Base-by-base conservation (phyloP, 2,329 filamentous ascomycete species). In the Colletotrichum sp. region DNA sequence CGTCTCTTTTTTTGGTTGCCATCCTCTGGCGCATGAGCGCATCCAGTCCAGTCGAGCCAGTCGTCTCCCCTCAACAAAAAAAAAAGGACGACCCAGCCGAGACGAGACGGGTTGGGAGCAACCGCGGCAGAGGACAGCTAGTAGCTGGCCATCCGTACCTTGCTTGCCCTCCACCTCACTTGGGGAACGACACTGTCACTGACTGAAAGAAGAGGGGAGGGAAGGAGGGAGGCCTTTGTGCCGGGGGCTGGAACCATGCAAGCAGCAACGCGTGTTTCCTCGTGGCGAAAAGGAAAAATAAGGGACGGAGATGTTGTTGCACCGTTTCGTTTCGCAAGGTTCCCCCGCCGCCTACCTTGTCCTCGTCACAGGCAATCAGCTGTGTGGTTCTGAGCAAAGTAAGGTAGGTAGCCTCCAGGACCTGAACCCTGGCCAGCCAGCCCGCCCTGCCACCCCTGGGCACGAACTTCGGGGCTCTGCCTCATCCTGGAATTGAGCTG, bases 251-350 rank as follows among this genome's bases (percentile, higher is more conserved):
- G 18, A 34, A 49, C 49, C 49, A n/a, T 49, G 65, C 63, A 28
- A 52, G n/a, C 44, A 21, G 18, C 57, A 69, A 36, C 39, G 70
- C 70, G 64, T 65, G 73, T 68, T 69, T 65, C n/a, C 73, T 60
- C 59, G 70, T 73, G 70, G 70, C 73, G 64, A 57, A n/a, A 64
- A 44, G 57, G 55, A 68, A 34, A 34, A 26, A 18, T 24, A 16
- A 59, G 55, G 57, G 69, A 69, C 73, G 70, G 73, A 65, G 64
- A 44, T 36, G 32, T 59, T 65, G 64, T 76, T 76, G 73, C 70
- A 69, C 73, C 70, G 73, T 64, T 73, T 76, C 34, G 65, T 59
- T 65, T 39, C n/a, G 69, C 52, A 75, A 24, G 62, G 30, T 66
- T 67, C 60, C 62, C 36, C 60, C 62, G 52, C 69, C 13, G 39